phyloP scores from a whole-genome alignment of 306 rosid species.

The Malus sieversii region DNA sequence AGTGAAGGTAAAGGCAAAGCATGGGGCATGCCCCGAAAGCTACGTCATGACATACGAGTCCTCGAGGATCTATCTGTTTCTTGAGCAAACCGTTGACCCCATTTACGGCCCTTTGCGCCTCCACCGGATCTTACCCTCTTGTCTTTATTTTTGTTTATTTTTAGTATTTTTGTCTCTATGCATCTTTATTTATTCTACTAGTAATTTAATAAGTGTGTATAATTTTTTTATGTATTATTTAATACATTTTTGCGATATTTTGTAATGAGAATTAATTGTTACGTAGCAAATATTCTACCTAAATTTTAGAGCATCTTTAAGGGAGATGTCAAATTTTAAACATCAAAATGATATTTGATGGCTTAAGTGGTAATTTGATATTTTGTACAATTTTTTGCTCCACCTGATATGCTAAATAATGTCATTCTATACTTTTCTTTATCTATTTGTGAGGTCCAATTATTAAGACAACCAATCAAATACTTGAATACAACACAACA shows the following conservation, averaged over 20 bases:
- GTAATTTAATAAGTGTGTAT: not conserved
- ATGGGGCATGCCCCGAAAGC: constrained; percentile 28
- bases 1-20: constrained; percentile 28
- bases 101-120: not conserved
- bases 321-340: too few relatives aligned
- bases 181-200: not conserved
- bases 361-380: too few relatives aligned
- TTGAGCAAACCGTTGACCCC: not conserved
- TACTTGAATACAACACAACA: too few relatives aligned
- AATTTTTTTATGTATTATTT: too few relatives aligned
- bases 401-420: too few relatives aligned
- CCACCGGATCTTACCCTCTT: not conserved
- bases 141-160: not conserved
- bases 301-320: too few relatives aligned
- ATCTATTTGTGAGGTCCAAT: too few relatives aligned
- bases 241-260: not conserved
- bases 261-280: not conserved
- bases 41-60: constrained; percentile 10
- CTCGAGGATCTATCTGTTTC: not conserved
- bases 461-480: too few relatives aligned
- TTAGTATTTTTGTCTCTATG: not conserved
- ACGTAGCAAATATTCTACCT: too few relatives aligned
- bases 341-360: too few relatives aligned
- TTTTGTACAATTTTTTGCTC: too few relatives aligned
- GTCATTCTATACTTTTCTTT: too few relatives aligned